Evolutionary conservation across 345 rosid species (phyloP).

Genomic region (Adansonia digitata): DNA sequence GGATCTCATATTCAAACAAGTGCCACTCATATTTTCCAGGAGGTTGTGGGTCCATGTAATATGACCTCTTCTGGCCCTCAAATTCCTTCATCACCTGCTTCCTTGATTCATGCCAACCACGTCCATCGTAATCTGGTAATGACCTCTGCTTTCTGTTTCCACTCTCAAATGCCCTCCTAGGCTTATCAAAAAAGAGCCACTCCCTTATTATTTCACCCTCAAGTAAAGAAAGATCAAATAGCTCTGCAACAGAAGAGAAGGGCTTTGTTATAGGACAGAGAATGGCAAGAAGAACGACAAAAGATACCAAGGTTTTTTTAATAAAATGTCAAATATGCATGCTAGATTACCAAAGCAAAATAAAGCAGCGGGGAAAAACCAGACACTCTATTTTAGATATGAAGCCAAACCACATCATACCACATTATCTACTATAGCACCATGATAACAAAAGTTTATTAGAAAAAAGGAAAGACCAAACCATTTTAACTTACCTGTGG

Average conservation of each 20-base stretch:
- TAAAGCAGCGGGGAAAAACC: neutral
- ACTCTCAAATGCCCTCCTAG: constrained; percentile 78
- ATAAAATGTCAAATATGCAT: neutral
- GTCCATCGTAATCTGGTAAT: constrained; percentile 75
- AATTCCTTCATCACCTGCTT: constrained; percentile 73
- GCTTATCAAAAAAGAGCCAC: constrained; percentile 93
- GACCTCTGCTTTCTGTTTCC: constrained; percentile 95
- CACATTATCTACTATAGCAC: neutral
- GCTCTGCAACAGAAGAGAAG: constrained; percentile 42
- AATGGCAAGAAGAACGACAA: neutral
- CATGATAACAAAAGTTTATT: neutral
- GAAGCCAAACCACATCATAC: constrained; percentile 1
- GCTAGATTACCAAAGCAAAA: neutral
- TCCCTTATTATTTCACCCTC: constrained; percentile 71
- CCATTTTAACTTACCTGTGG: constrained; percentile 45
- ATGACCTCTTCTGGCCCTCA: constrained; percentile 78
- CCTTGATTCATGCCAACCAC: constrained; percentile 96
- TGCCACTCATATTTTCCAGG: constrained; percentile 68
- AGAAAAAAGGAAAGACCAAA: neutral
- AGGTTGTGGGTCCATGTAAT: constrained; percentile 97
- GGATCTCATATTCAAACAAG: constrained; percentile 65
- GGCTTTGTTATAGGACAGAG: constrained; percentile 2
- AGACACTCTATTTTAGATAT: neutral
- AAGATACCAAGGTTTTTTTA: neutral
- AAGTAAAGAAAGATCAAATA: constrained; percentile 58